A percentile compares a stretch with the other conserved stretches of the same genome.
Evolutionary conservation across 805 yeast species (phyloP).

Genomic region (Myxozyma neglecta): DNA sequence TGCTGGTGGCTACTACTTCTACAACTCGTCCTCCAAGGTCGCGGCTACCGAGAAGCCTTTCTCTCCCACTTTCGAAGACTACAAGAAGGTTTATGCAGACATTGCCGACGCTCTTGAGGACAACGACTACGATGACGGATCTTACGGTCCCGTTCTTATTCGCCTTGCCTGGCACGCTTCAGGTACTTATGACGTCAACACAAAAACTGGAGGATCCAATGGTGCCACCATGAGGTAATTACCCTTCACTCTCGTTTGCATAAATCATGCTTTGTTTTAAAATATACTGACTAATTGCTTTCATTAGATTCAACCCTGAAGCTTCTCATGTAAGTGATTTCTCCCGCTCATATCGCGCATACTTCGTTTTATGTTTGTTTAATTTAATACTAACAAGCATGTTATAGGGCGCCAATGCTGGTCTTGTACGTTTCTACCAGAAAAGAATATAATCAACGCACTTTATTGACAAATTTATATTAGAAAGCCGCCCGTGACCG

Average conservation of each 20-base stretch:
- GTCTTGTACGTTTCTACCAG: conserved; percentile 38
- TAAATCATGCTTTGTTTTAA: not conserved
- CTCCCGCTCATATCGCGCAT: not conserved
- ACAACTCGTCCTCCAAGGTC: conserved; percentile 34
- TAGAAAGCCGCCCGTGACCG: conserved; percentile 54
- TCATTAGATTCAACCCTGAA: conserved; percentile 17
- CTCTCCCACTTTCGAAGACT: conserved; percentile 49
- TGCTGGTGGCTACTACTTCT: conserved; percentile 40
- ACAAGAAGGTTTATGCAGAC: conserved; percentile 58
- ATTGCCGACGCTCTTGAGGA: conserved; percentile 44
- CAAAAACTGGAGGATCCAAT: conserved; percentile 54
- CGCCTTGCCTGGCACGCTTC: conserved; percentile 85
- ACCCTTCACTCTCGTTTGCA: conserved; percentile 42
- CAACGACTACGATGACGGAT: conserved; percentile 61
- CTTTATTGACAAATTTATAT: not conserved
- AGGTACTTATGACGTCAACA: conserved; percentile 69
- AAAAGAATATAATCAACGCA: conserved; percentile 33
- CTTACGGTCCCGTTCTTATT: conserved; percentile 72
- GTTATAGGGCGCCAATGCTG: conserved; percentile 49
- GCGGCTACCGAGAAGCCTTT: conserved; percentile 35
- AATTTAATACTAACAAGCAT: not conserved
- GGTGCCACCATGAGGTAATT: conserved; percentile 56
- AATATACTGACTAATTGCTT: not conserved
- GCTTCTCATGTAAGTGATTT: conserved; percentile 10
- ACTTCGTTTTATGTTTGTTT: not conserved